A percentile compares a stretch with the other conserved stretches of the same genome.
phyloP scores from a whole-genome alignment of 2,329 filamentous ascomycete species.

The Ophiostoma pallidulum region DNA sequence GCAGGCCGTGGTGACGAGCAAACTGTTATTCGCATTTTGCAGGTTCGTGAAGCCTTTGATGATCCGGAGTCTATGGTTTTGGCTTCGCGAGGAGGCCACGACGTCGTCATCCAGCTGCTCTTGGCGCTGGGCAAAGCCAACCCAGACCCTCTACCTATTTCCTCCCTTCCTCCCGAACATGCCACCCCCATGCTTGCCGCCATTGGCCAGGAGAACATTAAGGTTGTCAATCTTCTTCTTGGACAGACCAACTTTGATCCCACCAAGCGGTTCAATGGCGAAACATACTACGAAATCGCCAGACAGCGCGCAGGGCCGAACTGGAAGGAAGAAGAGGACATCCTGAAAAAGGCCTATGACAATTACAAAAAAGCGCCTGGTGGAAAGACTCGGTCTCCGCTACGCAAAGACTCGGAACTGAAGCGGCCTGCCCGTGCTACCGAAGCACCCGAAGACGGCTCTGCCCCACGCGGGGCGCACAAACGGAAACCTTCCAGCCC shows the following conservation, averaged over 20 bases:
- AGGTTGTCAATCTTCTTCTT: slow-evolving; percentile 72
- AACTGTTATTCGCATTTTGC: slow-evolving; percentile 50
- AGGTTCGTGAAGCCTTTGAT: slow-evolving; percentile 51
- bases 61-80: slow-evolving; percentile 85
- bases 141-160: slow-evolving; percentile 59
- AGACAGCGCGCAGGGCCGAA: slow-evolving; percentile 72
- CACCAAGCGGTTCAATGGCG: slow-evolving; percentile 63
- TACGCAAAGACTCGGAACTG: slow-evolving; percentile 31
- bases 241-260: slow-evolving; percentile 74
- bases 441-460: slow-evolving; percentile 35
- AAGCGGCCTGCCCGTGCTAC: slow-evolving; percentile 34
- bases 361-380: slow-evolving; percentile 44
- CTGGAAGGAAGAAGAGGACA: slow-evolving; percentile 79
- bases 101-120: slow-evolving; percentile 72
- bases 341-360: slow-evolving; percentile 69
- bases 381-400: slow-evolving; percentile 42
- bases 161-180: slow-evolving; percentile 54
- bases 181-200: slow-evolving; percentile 91
- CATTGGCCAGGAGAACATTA: slow-evolving; percentile 79
- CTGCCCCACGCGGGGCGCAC: slow-evolving; percentile 24
- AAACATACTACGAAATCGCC: slow-evolving; percentile 81
- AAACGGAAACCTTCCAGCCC: slow-evolving; percentile 43
- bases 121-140: slow-evolving; percentile 57
- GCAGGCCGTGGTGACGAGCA: slow-evolving; percentile 53
- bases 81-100: slow-evolving; percentile 84